These are phyloP conservation scores for Stachybotrys elegans DNA, from an alignment of 2,329 filamentous ascomycete species.

Conservation along the genomic window DNA sequence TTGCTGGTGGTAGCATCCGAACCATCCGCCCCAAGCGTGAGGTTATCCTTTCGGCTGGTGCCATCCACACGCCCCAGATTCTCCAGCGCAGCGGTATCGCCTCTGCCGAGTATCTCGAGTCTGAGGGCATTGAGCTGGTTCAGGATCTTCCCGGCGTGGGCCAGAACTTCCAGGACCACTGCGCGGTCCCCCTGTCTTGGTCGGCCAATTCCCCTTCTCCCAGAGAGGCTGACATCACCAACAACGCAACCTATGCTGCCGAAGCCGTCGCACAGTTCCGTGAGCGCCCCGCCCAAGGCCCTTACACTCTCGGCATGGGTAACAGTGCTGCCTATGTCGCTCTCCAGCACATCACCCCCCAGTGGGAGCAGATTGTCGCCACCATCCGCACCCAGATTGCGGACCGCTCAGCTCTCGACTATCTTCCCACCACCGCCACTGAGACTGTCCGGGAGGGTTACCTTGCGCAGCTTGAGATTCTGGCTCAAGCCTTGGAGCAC, in stretches of 20 bases:
- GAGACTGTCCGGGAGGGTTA: slow-evolving; percentile 18
- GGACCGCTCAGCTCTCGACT: slow-evolving; percentile 12
- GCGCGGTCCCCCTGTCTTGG: slow-evolving; percentile 21
- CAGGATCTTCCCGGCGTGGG: slow-evolving; percentile 49
- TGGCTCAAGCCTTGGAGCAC: slow-evolving; percentile 20
- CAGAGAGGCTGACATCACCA: slow-evolving; percentile 15
- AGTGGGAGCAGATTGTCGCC: slow-evolving; percentile 16
- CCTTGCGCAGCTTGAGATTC: slow-evolving; percentile 17
- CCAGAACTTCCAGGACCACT: slow-evolving; percentile 53
- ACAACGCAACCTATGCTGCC: slow-evolving; percentile 24
- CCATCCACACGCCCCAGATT: slow-evolving; percentile 45
- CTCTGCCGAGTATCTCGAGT: slow-evolving; percentile 16
- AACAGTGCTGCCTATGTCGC: slow-evolving; percentile 24
- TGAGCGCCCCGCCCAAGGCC: slow-evolving; percentile 24
- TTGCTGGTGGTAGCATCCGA: slow-evolving; percentile 11
- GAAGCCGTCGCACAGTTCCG: slow-evolving; percentile 24
- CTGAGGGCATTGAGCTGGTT: slow-evolving; percentile 24
- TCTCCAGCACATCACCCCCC: slow-evolving; percentile 16
- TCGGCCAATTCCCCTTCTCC: slow-evolving; percentile 13
- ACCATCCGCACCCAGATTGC: slow-evolving; percentile 17
- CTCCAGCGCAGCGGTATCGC: slow-evolving; percentile 41
- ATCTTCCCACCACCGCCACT: slow-evolving; percentile 12
- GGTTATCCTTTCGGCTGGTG: slow-evolving; percentile 44
- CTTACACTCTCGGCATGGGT: slow-evolving; percentile 29
- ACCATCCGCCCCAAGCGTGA: slow-evolving; percentile 19